Conservation (phyloP, 2,329 filamentous ascomycete genomes). For the Neonectria ditissima region DNA sequence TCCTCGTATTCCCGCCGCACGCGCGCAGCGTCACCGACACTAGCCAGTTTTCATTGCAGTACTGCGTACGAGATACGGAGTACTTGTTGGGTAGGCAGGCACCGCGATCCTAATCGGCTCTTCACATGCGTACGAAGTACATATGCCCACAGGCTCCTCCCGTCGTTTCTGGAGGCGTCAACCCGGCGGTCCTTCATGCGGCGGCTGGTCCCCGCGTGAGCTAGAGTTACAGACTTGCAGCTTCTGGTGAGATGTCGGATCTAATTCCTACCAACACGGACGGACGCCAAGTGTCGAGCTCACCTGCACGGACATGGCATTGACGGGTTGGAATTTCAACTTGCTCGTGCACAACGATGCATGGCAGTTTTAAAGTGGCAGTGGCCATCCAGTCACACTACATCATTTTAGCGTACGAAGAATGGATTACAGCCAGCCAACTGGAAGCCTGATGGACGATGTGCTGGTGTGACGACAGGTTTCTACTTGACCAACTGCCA, state of each 20-base stretch:
- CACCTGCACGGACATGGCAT: background rate
- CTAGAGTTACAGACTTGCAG: slow-evolving; percentile 21
- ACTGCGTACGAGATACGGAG: background rate
- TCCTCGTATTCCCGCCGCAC: slow-evolving; percentile 25
- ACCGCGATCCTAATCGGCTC: too few relatives aligned
- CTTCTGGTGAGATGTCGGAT: background rate
- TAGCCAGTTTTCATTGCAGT: slow-evolving; percentile 10
- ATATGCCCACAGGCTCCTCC: too few relatives aligned
- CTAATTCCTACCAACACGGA: slow-evolving; percentile 10
- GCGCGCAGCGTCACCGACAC: slow-evolving; percentile 17
- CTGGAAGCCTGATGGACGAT: background rate
- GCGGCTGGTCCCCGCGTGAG: background rate
- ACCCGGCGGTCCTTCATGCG: background rate
- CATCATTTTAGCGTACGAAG: background rate
- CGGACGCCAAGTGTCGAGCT: slow-evolving; percentile 3
- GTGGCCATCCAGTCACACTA: background rate
- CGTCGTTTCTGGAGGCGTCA: background rate
- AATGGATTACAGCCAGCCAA: background rate
- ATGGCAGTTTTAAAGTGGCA: slow-evolving; percentile 3
- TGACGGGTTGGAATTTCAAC: background rate
- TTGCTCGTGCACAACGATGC: slow-evolving; percentile 9
- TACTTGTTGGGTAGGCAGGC: too few relatives aligned
- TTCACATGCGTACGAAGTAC: background rate
- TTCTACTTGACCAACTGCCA: background rate
- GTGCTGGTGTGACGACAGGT: background rate